Evolutionary conservation across 1,139 yeast genomes (phyloP).

Genomic region (Pichia sp.): DNA sequence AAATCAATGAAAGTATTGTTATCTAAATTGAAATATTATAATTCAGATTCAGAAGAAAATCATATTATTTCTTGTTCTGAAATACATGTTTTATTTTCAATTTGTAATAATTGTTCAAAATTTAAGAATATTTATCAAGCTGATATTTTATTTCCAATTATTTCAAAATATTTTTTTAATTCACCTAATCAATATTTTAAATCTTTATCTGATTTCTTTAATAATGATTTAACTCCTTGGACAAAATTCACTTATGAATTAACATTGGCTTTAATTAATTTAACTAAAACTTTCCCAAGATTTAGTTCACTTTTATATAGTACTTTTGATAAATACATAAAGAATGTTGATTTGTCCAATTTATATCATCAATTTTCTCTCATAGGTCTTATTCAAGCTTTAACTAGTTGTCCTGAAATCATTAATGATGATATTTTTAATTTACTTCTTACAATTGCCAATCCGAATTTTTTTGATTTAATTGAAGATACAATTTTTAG

Average conservation of each 20-base stretch:
- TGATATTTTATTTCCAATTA: slow-evolving; percentile 42
- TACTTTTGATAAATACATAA: slow-evolving; percentile 22
- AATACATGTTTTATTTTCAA: slow-evolving; percentile 64
- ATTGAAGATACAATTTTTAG: slow-evolving; percentile 19
- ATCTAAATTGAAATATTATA: slow-evolving; percentile 24
- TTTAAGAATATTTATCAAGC: slow-evolving; percentile 46
- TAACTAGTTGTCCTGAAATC: slow-evolving; percentile 33
- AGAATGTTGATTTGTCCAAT: slow-evolving; percentile 28
- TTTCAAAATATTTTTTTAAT: slow-evolving; percentile 54
- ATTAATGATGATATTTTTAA: slow-evolving; percentile 31
- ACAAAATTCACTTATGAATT: slow-evolving; percentile 26
- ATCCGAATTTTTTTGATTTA: slow-evolving; percentile 24
- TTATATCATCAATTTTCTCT: slow-evolving; percentile 40
- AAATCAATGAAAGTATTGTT: slow-evolving; percentile 33
- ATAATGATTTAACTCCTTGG: slow-evolving; percentile 31
- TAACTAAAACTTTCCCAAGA: slow-evolving; percentile 35
- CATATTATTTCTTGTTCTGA: slow-evolving; percentile 33
- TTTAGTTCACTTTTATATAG: slow-evolving; percentile 10
- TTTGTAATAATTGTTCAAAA: slow-evolving; percentile 47
- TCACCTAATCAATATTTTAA: slow-evolving; percentile 43
- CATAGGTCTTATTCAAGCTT: slow-evolving; percentile 42
- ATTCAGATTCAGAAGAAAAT: not conserved
- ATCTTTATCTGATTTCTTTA: slow-evolving; percentile 19
- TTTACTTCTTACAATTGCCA: slow-evolving; percentile 42
- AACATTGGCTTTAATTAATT: slow-evolving; percentile 30